Evolutionary conservation across 208 protist genomes (phyloP).

Genomic region (Wallacemonas sp.): DNA sequence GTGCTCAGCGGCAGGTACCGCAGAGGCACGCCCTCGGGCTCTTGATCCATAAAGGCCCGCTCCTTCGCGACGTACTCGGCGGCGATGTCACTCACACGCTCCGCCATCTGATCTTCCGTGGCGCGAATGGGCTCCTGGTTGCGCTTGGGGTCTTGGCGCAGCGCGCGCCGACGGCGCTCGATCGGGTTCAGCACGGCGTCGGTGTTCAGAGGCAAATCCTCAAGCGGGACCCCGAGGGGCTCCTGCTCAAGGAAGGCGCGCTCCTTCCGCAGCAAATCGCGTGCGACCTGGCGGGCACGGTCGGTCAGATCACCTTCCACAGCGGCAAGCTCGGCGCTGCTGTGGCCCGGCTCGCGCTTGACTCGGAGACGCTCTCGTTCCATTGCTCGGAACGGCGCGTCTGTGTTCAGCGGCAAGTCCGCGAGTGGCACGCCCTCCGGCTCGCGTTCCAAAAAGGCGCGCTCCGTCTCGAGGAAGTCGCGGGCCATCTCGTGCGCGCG

Average conservation of each 20-base stretch:
- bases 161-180: slow-evolving; percentile 53
- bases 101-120: slow-evolving; percentile 64
- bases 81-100: slow-evolving; percentile 68
- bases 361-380: slow-evolving; percentile 30
- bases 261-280: slow-evolving; percentile 64
- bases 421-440: slow-evolving; percentile 38
- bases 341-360: slow-evolving; percentile 4
- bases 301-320: slow-evolving; percentile 57
- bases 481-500: slow-evolving; percentile 52
- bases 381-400: slow-evolving; percentile 30
- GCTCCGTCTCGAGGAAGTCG: slow-evolving; percentile 40
- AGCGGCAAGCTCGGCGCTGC: slow-evolving; percentile 11
- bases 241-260: slow-evolving; percentile 82
- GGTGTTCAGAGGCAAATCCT: slow-evolving; percentile 75
- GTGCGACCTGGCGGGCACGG: slow-evolving; percentile 43
- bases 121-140: slow-evolving; percentile 48
- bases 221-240: slow-evolving; percentile 74
- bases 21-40: slow-evolving; percentile 71
- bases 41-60: slow-evolving; percentile 75
- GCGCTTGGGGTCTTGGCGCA: slow-evolving; percentile 44
- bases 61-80: slow-evolving; percentile 59
- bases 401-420: slow-evolving; percentile 28
- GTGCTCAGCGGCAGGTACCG: slow-evolving; percentile 66
- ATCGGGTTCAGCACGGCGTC: slow-evolving; percentile 63
- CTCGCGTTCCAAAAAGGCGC: slow-evolving; percentile 58